Evolutionary conservation across 2,329 filamentous ascomycete genomes (phyloP).

Genomic region (Geoglossum cookeanum): DNA sequence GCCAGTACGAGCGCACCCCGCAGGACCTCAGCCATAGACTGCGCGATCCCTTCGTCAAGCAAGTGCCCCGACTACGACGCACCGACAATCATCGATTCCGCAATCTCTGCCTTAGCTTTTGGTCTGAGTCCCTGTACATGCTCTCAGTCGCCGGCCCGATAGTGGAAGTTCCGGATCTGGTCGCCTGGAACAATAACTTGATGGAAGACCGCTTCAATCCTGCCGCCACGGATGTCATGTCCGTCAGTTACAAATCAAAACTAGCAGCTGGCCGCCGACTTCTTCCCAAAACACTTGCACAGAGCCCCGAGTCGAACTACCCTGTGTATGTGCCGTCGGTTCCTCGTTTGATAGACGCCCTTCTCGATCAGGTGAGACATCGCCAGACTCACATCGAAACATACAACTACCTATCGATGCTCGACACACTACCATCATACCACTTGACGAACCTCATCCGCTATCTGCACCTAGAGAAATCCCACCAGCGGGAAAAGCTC

Average conservation of each 20-base stretch:
- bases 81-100: not conserved
- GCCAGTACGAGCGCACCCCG: not conserved
- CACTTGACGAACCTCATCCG: slow-evolving; percentile 4
- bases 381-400: not conserved
- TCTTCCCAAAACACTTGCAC: slow-evolving; percentile 2
- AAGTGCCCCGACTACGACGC: slow-evolving; percentile 3
- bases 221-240: not conserved
- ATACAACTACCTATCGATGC: not conserved
- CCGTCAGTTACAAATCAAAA: slow-evolving; percentile 2
- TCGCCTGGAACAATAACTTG: not conserved
- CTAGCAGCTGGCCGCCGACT: not conserved
- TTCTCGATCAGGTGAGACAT: slow-evolving; percentile 4
- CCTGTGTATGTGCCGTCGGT: slow-evolving; percentile 3
- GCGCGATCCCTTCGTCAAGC: not conserved
- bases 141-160: not conserved
- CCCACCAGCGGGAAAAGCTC: slow-evolving; percentile 1
- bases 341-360: slow-evolving; percentile 3
- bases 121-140: slow-evolving; percentile 4
- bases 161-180: not conserved
- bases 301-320: slow-evolving; percentile 2
- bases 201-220: slow-evolving; percentile 5
- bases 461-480: slow-evolving; percentile 3
- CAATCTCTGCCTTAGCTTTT: slow-evolving; percentile 1
- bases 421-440: not conserved
- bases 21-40: slow-evolving; percentile 1